Conservation (phyloP, 106 monocot species). For the Dactylorhiza incarnata region DNA sequence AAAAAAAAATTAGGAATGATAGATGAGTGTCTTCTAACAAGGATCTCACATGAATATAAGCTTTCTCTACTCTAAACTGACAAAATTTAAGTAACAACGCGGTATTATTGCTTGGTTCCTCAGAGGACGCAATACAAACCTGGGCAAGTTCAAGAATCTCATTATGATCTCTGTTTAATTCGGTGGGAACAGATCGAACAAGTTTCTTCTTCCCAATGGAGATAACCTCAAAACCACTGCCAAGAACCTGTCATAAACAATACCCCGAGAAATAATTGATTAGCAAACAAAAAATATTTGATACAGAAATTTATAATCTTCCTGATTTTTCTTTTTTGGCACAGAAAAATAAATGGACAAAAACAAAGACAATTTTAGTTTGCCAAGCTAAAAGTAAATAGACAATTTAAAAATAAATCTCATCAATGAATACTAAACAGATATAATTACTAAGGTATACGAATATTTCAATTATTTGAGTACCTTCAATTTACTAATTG, state of each 20-base stretch:
- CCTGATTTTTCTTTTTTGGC: not conserved
- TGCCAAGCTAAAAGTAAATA: not conserved
- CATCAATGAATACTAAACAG: not conserved
- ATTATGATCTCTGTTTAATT: slow-evolving; percentile 96
- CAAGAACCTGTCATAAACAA: slow-evolving; percentile 43
- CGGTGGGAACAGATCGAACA: slow-evolving; percentile 90
- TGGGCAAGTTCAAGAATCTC: slow-evolving; percentile 94
- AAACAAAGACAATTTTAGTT: not conserved
- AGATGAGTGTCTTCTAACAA: not conserved
- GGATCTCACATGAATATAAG: not conserved
- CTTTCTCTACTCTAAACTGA: not conserved
- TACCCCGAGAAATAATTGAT: not conserved
- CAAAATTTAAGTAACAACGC: not conserved
- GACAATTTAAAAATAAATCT: not conserved
- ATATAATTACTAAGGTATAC: not conserved
- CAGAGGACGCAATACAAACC: slow-evolving; percentile 36
- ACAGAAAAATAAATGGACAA: not conserved
- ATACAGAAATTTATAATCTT: not conserved
- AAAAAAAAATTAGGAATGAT: not conserved
- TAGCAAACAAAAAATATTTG: not conserved
- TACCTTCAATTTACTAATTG: slow-evolving; percentile 96
- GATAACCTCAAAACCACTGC: slow-evolving; percentile 96
- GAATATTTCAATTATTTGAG: not conserved
- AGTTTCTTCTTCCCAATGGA: slow-evolving; percentile 84
- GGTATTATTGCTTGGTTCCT: not conserved